A percentile compares a stretch with the other conserved stretches of the same genome.
Conservation (phyloP, 2,329 filamentous ascomycete genomes). For the Colletotrichum sp. region DNA sequence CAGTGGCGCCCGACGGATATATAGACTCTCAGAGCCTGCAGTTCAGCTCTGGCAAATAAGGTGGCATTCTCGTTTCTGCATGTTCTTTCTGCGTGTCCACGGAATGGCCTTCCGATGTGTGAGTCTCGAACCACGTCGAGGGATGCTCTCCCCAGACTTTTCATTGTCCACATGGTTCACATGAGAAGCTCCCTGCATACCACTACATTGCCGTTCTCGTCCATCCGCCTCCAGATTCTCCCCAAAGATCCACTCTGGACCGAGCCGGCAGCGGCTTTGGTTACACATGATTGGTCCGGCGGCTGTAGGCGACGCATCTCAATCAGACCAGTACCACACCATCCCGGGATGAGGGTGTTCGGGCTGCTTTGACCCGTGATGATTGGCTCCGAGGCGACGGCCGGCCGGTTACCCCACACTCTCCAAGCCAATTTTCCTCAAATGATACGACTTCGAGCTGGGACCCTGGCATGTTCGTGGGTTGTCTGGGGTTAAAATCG, state of each 20-base stretch:
- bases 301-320: background rate
- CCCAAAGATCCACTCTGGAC: background rate
- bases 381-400: constrained; percentile 3
- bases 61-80: background rate
- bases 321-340: background rate
- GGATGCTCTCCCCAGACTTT: constrained; percentile 24
- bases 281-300: background rate
- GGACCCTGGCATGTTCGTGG: constrained; percentile 1
- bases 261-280: constrained; percentile 24
- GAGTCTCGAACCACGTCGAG: constrained; percentile 3
- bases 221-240: constrained; percentile 18
- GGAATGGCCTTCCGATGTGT: constrained; percentile 5
- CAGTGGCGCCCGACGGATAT: constrained; percentile 1
- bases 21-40: background rate
- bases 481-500: constrained; percentile 20
- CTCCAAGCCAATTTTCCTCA: constrained; percentile 17
- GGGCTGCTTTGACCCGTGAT: constrained; percentile 11
- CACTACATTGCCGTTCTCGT: constrained; percentile 19
- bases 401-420: constrained; percentile 18
- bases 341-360: background rate
- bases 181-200: constrained; percentile 1
- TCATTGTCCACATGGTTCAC: constrained; percentile 3
- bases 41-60: background rate
- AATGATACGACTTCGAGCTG: constrained; percentile 10
- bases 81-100: background rate